Evolutionary conservation across 768 basidiomycete genomes (phyloP), one percentile per base, ranked within the genome.

Genomic region (Tricholomella constricta): DNA sequence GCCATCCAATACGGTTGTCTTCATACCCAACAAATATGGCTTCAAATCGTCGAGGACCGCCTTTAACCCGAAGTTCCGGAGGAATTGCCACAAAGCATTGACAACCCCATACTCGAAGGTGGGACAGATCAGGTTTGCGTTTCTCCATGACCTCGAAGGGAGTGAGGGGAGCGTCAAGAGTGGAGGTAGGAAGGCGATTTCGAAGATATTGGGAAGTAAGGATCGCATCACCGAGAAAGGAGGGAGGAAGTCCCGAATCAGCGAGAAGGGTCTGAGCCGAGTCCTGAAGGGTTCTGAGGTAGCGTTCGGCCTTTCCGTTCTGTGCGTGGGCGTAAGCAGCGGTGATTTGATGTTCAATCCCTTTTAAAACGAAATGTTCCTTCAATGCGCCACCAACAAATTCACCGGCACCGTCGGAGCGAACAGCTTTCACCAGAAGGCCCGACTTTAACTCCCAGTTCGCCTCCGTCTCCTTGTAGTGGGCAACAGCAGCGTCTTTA

Each of bases 241-340:
- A 56, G 6, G 53, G 26, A 37, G 68, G 62, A 2, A 68, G 55
- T 1, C 60, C 57, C 23, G 57, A 35, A 1, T 58, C 65, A 4
- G 64, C 66, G 4, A 72, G 46, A 4, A 71, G 46, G 0, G 63
- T 42, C n/a, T 59, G 57, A 3, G 56, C 58, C 3, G 55, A 50
- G 14, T 66, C 67, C 14, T 66, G 66, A 2, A 72, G 54, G 0
- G 65, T 70, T 0, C 60, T 41, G 9, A 73, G 64, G 35, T 62
- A 67, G 0, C 64, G 51, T 40, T 74, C 66, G 1, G 56, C 62
- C 32, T 66, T 66, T 0, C 70, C 63, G 53, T 72, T 72, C 55
- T 72, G 69, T 6, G 63, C 59, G 35, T 72, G 69, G 1, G 67
- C 61, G 56, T 72, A 70, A 0, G 70, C 65, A 0, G 57, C 62